Evolutionary conservation across 305 asterid genomes (phyloP).

Genomic region (Plantago lanceolata): DNA sequence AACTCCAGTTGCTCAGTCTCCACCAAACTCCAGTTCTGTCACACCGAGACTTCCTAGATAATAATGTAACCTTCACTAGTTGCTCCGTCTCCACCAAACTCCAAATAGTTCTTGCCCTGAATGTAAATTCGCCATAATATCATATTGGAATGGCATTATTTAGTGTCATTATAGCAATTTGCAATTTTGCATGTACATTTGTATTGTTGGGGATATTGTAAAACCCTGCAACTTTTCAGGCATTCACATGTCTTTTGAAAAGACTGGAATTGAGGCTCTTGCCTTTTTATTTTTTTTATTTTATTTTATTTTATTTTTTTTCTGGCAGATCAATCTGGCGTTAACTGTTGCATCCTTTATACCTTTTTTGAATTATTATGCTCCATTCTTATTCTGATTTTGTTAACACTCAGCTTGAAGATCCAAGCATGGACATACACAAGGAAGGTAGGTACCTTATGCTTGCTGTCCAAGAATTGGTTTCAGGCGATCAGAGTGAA

Average conservation of each 20-base stretch:
- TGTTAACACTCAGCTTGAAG: slow-evolving; percentile 53
- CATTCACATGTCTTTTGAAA: not conserved
- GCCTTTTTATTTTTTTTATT: not conserved
- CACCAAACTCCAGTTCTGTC: not conserved
- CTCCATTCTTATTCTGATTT: slow-evolving; percentile 16
- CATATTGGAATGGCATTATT: too few species aligned
- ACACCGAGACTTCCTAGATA: not conserved
- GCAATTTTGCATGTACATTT: not conserved
- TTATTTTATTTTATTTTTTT: not conserved
- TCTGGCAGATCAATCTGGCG: not conserved
- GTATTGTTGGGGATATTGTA: not conserved
- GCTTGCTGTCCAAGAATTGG: slow-evolving; percentile 87
- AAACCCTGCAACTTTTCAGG: not conserved
- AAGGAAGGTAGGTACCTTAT: slow-evolving; percentile 90
- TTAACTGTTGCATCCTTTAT: not conserved
- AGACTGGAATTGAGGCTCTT: not conserved
- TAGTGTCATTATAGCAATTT: too few species aligned
- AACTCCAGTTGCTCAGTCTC: not conserved
- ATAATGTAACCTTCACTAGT: too few species aligned
- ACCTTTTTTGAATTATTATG: not conserved
- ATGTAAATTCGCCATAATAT: not conserved
- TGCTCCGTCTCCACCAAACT: not conserved
- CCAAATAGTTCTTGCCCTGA: not conserved
- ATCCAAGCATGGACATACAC: slow-evolving; percentile 78
- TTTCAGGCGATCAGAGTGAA: slow-evolving; percentile 83